Conservation (phyloP, 2,329 filamentous ascomycete species). For the Daldinia sp. region DNA sequence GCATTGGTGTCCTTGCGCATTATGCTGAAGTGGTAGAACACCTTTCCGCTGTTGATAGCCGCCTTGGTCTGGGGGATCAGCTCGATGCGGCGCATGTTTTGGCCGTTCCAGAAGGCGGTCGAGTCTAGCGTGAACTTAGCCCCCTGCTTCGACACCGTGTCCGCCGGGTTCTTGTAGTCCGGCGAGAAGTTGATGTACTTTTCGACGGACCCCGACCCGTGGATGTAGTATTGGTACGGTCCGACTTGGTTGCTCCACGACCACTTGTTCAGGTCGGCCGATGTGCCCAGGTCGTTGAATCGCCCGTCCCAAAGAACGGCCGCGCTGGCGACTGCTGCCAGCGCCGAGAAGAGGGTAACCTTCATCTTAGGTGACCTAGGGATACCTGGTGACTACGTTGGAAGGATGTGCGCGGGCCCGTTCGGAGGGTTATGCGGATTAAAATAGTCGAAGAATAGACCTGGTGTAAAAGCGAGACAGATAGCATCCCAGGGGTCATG, state of each 20-base stretch:
- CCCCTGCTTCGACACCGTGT: slow-evolving; percentile 71
- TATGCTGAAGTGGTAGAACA: slow-evolving; percentile 80
- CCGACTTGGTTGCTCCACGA: slow-evolving; percentile 73
- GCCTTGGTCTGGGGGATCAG: slow-evolving; percentile 78
- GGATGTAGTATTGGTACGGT: slow-evolving; percentile 82
- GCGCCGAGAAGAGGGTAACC: slow-evolving; percentile 35
- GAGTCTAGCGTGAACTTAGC: slow-evolving; percentile 74
- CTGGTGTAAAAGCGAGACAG: not conserved
- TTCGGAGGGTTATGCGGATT: not conserved
- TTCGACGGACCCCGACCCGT: slow-evolving; percentile 67
- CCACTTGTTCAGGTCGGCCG: slow-evolving; percentile 67
- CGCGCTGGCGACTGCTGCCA: slow-evolving; percentile 52
- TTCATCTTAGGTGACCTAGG: slow-evolving; percentile 41
- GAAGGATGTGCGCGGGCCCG: not conserved
- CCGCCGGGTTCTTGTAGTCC: slow-evolving; percentile 73
- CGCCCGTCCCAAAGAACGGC: slow-evolving; percentile 71
- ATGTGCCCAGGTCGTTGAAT: slow-evolving; percentile 66
- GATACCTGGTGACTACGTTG: not conserved
- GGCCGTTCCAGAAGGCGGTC: slow-evolving; percentile 78
- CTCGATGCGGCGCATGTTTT: slow-evolving; percentile 79
- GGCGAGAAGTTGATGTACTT: slow-evolving; percentile 73
- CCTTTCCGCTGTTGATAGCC: slow-evolving; percentile 72
- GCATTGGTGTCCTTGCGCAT: slow-evolving; percentile 70
- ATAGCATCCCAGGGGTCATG: slow-evolving; percentile 1
- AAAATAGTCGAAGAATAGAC: not conserved